These are phyloP conservation scores for Phialophora macrospora DNA, from an alignment of 2,329 filamentous ascomycete species.

Conservation along the genomic window DNA sequence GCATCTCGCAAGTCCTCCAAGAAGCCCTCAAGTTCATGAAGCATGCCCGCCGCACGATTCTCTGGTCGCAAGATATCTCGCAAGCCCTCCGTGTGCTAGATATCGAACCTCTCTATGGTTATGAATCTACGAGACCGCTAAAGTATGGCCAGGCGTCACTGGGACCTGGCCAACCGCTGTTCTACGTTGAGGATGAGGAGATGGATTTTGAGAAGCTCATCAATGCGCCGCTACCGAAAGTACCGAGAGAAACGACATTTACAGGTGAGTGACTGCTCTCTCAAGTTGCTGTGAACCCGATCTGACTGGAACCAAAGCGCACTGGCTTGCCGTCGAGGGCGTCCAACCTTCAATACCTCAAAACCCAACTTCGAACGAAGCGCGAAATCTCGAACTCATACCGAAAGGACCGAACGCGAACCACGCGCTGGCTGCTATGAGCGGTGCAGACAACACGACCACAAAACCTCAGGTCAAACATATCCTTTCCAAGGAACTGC, in stretches of 20 bases:
- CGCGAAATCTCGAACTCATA: slow-evolving; percentile 79
- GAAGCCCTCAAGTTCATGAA: slow-evolving; percentile 97
- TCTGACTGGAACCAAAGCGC: slow-evolving; percentile 60
- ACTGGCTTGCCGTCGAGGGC: slow-evolving; percentile 97
- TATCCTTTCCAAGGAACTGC: slow-evolving; percentile 91
- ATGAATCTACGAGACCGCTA: slow-evolving; percentile 87
- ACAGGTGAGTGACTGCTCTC: slow-evolving; percentile 65
- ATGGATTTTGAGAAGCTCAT: slow-evolving; percentile 99
- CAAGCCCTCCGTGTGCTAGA: slow-evolving; percentile 85
- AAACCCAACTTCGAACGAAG: slow-evolving; percentile 87
- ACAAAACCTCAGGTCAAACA: slow-evolving; percentile 95
- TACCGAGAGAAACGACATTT: slow-evolving; percentile 88
- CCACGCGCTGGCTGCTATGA: slow-evolving; percentile 78
- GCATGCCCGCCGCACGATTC: slow-evolving; percentile 79
- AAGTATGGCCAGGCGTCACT: slow-evolving; percentile 92
- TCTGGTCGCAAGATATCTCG: slow-evolving; percentile 87
- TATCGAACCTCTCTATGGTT: slow-evolving; percentile 79
- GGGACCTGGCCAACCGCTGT: slow-evolving; percentile 90
- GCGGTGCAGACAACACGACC: slow-evolving; percentile 79
- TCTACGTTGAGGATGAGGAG: slow-evolving; percentile 98
- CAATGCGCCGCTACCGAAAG: slow-evolving; percentile 92
- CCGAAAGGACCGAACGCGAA: slow-evolving; percentile 91
- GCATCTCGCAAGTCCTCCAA: slow-evolving; percentile 88
- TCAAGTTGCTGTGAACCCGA: neutral
- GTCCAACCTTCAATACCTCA: slow-evolving; percentile 96